Percentiles rank a stretch among this genome's conserved stretches.
phyloP scores from a whole-genome alignment of 768 basidiomycete species.

The Polyporus arcularius region DNA sequence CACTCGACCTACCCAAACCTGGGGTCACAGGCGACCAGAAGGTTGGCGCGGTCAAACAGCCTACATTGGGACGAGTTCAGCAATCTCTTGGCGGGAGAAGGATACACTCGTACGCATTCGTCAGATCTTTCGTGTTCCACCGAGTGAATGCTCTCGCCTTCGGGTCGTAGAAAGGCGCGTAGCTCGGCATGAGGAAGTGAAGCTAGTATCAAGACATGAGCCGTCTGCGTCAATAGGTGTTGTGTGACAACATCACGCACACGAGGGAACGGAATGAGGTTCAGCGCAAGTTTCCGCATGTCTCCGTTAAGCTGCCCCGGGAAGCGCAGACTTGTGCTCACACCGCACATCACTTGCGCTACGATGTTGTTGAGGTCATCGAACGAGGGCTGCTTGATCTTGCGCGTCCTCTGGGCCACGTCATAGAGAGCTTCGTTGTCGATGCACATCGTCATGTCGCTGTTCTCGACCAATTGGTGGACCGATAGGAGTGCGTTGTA shows the following conservation, averaged over 20 bases:
- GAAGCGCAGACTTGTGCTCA: conserved; percentile 89
- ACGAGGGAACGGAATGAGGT: conserved; percentile 95
- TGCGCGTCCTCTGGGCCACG: conserved; percentile 64
- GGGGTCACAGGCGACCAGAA: conserved; percentile 84
- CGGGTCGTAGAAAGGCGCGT: conserved; percentile 83
- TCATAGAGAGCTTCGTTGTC: conserved; percentile 91
- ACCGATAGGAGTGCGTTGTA: conserved; percentile 85
- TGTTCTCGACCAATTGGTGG: conserved; percentile 88
- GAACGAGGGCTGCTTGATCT: conserved; percentile 65
- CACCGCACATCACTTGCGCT: conserved; percentile 91
- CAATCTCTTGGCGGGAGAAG: too few relatives aligned
- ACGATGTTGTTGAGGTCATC: conserved; percentile 73
- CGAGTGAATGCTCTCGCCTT: conserved; percentile 62
- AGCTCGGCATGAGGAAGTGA: conserved; percentile 96
- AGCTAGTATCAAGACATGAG: conserved; percentile 49
- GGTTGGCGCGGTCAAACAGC: conserved; percentile 76
- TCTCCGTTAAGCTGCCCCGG: conserved; percentile 94
- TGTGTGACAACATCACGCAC: conserved; percentile 44
- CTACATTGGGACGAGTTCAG: conserved; percentile 34
- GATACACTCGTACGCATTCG: conserved; percentile 57
- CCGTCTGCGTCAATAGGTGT: background rate
- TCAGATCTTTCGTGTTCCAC: conserved; percentile 67
- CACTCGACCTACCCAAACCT: conserved; percentile 58
- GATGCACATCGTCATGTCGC: conserved; percentile 81
- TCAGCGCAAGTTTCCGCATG: conserved; percentile 88